Conservation (phyloP, 495 filamentous ascomycete species). For the Lophiotrema nucula region DNA sequence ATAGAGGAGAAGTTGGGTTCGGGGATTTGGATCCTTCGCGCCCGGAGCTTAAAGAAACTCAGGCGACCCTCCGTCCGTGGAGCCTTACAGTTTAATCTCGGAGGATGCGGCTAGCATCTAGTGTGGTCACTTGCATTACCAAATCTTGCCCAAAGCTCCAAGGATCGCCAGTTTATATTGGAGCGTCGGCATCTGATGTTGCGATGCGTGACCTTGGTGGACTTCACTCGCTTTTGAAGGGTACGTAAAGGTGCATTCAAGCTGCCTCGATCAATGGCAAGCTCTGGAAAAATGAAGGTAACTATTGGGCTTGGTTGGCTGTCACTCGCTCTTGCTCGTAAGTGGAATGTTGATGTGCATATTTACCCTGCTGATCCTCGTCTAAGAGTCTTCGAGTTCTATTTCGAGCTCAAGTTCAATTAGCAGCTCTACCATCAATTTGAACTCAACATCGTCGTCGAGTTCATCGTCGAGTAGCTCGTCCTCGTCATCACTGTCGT, state of each 20-base stretch:
- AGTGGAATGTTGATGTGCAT: too few relatives aligned
- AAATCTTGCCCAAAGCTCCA: neutral
- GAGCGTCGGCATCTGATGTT: too few relatives aligned
- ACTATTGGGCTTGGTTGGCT: constrained; percentile 9
- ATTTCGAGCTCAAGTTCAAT: neutral
- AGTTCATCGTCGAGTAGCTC: neutral
- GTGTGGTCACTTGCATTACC: neutral
- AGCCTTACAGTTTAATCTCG: neutral
- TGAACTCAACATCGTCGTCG: neutral
- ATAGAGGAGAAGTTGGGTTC: neutral
- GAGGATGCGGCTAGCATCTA: neutral
- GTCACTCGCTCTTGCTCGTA: constrained; percentile 7
- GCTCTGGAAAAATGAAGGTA: constrained; percentile 12
- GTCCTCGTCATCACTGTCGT: neutral
- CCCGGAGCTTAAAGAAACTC: neutral
- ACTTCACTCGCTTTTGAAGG: too few relatives aligned
- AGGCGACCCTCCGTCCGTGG: neutral
- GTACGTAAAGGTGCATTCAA: too few relatives aligned
- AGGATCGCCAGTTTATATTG: constrained; percentile 6
- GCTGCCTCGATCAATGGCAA: constrained; percentile 10
- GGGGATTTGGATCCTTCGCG: neutral
- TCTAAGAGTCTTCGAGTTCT: neutral
- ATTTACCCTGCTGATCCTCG: too few relatives aligned
- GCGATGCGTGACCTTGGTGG: too few relatives aligned
- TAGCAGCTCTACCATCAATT: neutral